phyloP scores from a whole-genome alignment of 2,329 filamentous ascomycete species.

The Elsinoe perseae region DNA sequence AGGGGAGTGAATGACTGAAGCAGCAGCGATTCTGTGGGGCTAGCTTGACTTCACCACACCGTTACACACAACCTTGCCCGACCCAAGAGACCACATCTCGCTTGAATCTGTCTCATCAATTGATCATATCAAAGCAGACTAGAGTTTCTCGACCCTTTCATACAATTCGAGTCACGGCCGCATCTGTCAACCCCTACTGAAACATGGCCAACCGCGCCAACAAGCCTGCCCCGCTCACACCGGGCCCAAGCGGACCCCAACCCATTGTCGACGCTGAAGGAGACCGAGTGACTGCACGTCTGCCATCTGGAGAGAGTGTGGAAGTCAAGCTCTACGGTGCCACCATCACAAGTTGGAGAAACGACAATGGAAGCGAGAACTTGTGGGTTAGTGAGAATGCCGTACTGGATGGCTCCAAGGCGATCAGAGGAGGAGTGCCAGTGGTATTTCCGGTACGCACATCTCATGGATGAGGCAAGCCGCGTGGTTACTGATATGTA shows the following conservation, averaged over 20 bases:
- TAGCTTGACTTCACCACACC: slow-evolving; percentile 4
- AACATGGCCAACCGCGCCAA: slow-evolving; percentile 74
- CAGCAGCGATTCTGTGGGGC: background rate
- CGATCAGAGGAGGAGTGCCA: slow-evolving; percentile 85
- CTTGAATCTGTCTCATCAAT: background rate
- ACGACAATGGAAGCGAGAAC: slow-evolving; percentile 62
- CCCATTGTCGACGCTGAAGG: slow-evolving; percentile 68
- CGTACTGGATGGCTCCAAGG: slow-evolving; percentile 74
- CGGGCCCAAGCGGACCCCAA: slow-evolving; percentile 57
- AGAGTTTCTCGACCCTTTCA: no score
- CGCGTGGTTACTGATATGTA: background rate
- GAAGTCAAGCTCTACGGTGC: slow-evolving; percentile 85
- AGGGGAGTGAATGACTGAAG: background rate
- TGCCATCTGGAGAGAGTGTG: slow-evolving; percentile 80
- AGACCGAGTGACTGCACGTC: slow-evolving; percentile 64
- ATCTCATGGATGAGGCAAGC: background rate
- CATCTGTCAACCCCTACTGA: background rate
- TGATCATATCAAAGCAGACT: background rate
- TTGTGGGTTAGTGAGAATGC: slow-evolving; percentile 77
- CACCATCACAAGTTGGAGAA: slow-evolving; percentile 90
- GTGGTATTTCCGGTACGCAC: slow-evolving; percentile 78
- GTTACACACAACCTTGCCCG: background rate
- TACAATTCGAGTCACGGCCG: no score
- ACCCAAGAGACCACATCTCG: background rate
- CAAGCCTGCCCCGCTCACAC: slow-evolving; percentile 68